phyloP scores from a whole-genome alignment of 1,139 yeast genomes.

The Suzukiozyma palmioleophila region DNA sequence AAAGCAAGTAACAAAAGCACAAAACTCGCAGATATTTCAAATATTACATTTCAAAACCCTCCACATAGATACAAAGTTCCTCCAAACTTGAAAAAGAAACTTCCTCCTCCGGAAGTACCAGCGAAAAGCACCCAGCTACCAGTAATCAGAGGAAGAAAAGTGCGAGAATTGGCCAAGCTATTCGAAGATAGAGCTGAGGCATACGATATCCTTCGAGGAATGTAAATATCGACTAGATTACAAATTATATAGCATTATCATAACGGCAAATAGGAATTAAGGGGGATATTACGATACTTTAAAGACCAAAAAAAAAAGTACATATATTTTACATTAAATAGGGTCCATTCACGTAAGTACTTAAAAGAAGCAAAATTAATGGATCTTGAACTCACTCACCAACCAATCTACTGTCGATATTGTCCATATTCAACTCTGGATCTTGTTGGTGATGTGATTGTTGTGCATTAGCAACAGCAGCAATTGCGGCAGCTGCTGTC shows the following conservation, averaged over 20 bases:
- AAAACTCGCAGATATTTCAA: conserved; percentile 19
- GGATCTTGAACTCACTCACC: conserved; percentile 27
- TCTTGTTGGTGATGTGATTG: conserved; percentile 23
- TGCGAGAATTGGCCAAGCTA: conserved; percentile 49
- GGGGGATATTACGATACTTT: neutral
- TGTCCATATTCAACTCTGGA: conserved; percentile 42
- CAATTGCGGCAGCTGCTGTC: conserved; percentile 41
- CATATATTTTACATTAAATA: conserved; percentile 6
- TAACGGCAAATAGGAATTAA: neutral
- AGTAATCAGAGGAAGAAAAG: conserved; percentile 50
- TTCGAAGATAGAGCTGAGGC: conserved; percentile 57
- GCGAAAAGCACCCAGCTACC: conserved; percentile 28
- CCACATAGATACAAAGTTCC: conserved; percentile 37
- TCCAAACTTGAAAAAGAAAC: neutral
- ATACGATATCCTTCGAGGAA: conserved; percentile 39
- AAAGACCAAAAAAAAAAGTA: conserved; percentile 1
- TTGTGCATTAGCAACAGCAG: conserved; percentile 38
- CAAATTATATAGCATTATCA: neutral
- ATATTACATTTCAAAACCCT: conserved; percentile 30
- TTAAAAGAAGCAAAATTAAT: neutral
- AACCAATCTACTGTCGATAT: conserved; percentile 45
- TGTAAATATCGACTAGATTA: conserved; percentile 15
- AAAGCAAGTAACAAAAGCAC: neutral
- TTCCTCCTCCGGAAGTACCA: neutral
- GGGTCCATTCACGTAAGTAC: neutral